Evolutionary conservation across 2,329 filamentous ascomycete species (phyloP).

Genomic region (Seiridium unicorne): DNA sequence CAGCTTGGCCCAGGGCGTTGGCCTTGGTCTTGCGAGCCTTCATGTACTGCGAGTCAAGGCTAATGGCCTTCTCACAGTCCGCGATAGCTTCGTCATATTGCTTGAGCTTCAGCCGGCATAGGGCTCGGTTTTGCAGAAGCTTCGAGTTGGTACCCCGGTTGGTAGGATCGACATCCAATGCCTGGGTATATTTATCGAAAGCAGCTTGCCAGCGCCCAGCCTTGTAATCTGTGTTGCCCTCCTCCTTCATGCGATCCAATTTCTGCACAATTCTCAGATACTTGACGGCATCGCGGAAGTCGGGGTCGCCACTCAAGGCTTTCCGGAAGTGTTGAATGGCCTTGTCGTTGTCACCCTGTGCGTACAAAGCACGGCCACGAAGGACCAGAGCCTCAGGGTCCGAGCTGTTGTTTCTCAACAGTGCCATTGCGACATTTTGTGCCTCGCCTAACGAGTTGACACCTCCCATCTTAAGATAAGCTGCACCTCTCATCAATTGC

Average conservation of each 20-base stretch:
- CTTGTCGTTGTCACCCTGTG: slow-evolving; percentile 92
- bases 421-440: slow-evolving; percentile 84
- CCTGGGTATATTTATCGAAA: slow-evolving; percentile 79
- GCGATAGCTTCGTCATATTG: slow-evolving; percentile 76
- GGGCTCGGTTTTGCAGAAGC: slow-evolving; percentile 87
- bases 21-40: slow-evolving; percentile 95
- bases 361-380: slow-evolving; percentile 82
- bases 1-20: slow-evolving; percentile 80
- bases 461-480: slow-evolving; percentile 88
- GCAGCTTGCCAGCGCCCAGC: slow-evolving; percentile 75
- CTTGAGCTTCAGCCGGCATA: slow-evolving; percentile 82
- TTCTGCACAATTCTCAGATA: slow-evolving; percentile 88
- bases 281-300: slow-evolving; percentile 85
- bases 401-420: slow-evolving; percentile 82
- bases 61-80: slow-evolving; percentile 82
- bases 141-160: slow-evolving; percentile 96
- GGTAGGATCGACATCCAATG: slow-evolving; percentile 78
- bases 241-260: slow-evolving; percentile 88
- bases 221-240: slow-evolving; percentile 91
- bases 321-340: slow-evolving; percentile 89
- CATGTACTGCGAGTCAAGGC: slow-evolving; percentile 78
- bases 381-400: slow-evolving; percentile 93
- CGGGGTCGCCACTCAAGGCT: slow-evolving; percentile 86
- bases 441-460: slow-evolving; percentile 87
- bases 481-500: slow-evolving; percentile 89